Conservation (phyloP, 192 early-diverging fungal species). For the Helicostylum pulchrum region DNA sequence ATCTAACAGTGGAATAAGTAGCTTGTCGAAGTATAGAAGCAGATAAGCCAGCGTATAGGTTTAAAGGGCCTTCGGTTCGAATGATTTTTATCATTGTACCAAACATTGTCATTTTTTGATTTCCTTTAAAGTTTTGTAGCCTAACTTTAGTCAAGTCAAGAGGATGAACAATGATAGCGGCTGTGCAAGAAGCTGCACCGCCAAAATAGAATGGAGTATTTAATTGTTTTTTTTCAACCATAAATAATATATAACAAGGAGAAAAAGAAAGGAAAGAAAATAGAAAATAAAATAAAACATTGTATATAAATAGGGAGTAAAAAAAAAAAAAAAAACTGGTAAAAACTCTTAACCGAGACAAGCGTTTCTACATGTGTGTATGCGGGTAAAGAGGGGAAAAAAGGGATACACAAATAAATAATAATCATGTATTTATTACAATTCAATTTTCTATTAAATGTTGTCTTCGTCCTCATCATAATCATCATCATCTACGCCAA, state of each 20-base stretch:
- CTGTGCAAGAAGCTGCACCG: slow-evolving; percentile 54
- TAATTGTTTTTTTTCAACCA: slow-evolving; percentile 2
- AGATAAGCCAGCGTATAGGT: slow-evolving; percentile 69
- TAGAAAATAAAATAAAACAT: not conserved
- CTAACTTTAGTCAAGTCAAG: slow-evolving; percentile 90
- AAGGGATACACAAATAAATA: too few relatives aligned
- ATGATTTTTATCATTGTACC: slow-evolving; percentile 71
- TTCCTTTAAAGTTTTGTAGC: slow-evolving; percentile 78
- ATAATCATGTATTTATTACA: too few relatives aligned
- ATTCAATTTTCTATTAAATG: slow-evolving; percentile 19
- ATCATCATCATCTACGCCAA: slow-evolving; percentile 40
- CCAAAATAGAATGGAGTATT: slow-evolving; percentile 30
- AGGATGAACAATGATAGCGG: slow-evolving; percentile 70
- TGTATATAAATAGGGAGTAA: not conserved
- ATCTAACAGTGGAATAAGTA: slow-evolving; percentile 80
- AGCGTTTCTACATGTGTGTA: not conserved
- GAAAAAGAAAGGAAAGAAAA: not conserved
- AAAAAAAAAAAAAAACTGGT: too few relatives aligned
- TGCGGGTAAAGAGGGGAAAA: not conserved
- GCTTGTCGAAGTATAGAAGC: slow-evolving; percentile 73
- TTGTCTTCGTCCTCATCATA: slow-evolving; percentile 37
- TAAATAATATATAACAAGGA: not conserved
- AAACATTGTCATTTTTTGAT: slow-evolving; percentile 55
- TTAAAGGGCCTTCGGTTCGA: slow-evolving; percentile 62
- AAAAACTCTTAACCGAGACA: too few relatives aligned